Percentiles rank a stretch among this genome's conserved stretches.
phyloP scores from a whole-genome alignment of 257 asterid genomes.

The Forsythia viridissima region DNA sequence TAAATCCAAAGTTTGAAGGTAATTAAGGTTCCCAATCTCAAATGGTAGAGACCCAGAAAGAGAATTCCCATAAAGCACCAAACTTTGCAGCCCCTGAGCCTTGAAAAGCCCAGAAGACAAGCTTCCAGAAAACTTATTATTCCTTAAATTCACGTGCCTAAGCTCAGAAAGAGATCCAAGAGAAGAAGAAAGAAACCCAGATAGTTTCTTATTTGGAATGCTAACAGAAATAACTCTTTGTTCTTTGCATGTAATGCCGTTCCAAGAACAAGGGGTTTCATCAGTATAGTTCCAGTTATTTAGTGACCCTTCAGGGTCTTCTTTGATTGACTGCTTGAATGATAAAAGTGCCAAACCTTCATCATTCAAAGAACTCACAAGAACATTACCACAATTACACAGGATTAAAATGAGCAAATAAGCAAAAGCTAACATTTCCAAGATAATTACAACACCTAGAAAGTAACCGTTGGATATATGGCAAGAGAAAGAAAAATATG shows the following conservation, averaged over 20 bases:
- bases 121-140: slow-evolving; percentile 56
- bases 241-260: slow-evolving; percentile 80
- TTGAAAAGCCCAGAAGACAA: slow-evolving; percentile 54
- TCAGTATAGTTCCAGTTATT: slow-evolving; percentile 70
- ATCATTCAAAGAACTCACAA: slow-evolving; percentile 58
- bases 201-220: slow-evolving; percentile 69
- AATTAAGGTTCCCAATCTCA: slow-evolving; percentile 64
- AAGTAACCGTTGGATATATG: slow-evolving; percentile 33
- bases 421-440: slow-evolving; percentile 45
- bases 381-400: slow-evolving; percentile 27
- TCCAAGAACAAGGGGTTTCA: slow-evolving; percentile 91
- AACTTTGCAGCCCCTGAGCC: slow-evolving; percentile 69
- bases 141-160: slow-evolving; percentile 77
- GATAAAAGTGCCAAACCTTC: slow-evolving; percentile 74
- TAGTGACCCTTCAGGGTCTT: slow-evolving; percentile 75
- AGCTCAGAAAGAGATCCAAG: slow-evolving; percentile 76
- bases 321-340: slow-evolving; percentile 55
- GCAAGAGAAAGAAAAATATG: slow-evolving; percentile 14
- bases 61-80: slow-evolving; percentile 78
- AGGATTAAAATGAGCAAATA: slow-evolving; percentile 37
- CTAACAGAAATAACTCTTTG: slow-evolving; percentile 61
- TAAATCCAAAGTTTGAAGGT: slow-evolving; percentile 64
- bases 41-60: slow-evolving; percentile 68
- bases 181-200: slow-evolving; percentile 65
- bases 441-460: slow-evolving; percentile 30